Evolutionary conservation across 139 green algal genomes (phyloP).

Genomic region (Chlorokybus atmophyticus): DNA sequence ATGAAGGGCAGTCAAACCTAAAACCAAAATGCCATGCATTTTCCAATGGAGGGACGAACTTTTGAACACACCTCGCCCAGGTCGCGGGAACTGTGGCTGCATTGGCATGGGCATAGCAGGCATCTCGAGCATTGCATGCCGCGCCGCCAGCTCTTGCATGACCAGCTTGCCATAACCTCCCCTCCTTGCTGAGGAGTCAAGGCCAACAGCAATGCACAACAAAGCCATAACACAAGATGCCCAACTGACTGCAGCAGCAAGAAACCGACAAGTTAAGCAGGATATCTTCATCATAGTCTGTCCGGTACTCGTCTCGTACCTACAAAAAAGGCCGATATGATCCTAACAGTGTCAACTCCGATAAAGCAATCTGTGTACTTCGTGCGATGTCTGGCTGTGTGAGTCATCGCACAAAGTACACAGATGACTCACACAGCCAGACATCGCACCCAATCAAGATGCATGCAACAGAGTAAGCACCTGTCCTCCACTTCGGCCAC

Average conservation of each 20-base stretch:
- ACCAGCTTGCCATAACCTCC: constrained; percentile 58
- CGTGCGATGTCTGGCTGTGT: neutral
- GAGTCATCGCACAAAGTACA: neutral
- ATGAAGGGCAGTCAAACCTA: no score
- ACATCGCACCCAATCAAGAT: neutral
- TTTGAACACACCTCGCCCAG: no score
- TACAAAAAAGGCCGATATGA: constrained; percentile 33
- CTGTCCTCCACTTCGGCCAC: constrained; percentile 77
- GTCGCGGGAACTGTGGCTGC: no score
- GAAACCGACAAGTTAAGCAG: no score
- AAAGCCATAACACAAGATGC: no score
- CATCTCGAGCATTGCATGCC: constrained; percentile 5
- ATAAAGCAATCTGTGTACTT: constrained; percentile 27
- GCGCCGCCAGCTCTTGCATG: constrained; percentile 14
- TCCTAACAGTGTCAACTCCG: constrained; percentile 6
- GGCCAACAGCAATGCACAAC: no score
- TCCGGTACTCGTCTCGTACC: constrained; percentile 82
- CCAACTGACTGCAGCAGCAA: no score
- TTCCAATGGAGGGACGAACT: no score
- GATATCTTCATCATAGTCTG: constrained; percentile 74
- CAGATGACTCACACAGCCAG: neutral
- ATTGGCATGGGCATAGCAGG: no score
- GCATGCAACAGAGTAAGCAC: constrained; percentile 10
- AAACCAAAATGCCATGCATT: no score
- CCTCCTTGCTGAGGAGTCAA: no score